Evolutionary conservation across 331 rosid genomes (phyloP).

Genomic region (Saraca asoca): DNA sequence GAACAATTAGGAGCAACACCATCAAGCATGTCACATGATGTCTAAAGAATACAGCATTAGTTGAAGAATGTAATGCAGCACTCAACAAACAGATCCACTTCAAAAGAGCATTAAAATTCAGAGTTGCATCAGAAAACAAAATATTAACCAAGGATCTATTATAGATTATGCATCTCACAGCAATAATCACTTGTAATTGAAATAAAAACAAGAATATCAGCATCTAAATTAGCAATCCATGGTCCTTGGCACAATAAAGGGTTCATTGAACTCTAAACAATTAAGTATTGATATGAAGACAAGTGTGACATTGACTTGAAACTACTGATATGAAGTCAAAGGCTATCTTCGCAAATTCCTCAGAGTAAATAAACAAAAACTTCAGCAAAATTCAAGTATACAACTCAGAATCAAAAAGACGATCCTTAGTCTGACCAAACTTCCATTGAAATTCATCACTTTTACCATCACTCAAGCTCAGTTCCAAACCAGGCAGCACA

Average conservation of each 20-base stretch:
- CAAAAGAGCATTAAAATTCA: neutral
- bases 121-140: constrained; percentile 17
- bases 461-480: constrained; percentile 7
- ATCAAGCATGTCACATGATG: too few relatives aligned
- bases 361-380: neutral
- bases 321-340: neutral
- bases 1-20: neutral
- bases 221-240: neutral
- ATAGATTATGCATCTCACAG: neutral
- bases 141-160: neutral
- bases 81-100: neutral
- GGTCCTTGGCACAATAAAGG: neutral
- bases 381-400: constrained; percentile 43
- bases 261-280: neutral
- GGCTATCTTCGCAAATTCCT: neutral
- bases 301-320: neutral
- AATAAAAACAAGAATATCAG: neutral
- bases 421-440: constrained; percentile 48
- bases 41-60: neutral
- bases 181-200: too few relatives aligned
- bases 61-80: constrained; percentile 9
- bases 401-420: constrained; percentile 54
- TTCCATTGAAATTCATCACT: constrained; percentile 32
- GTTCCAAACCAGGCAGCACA: constrained; percentile 46
- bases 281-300: neutral